Conservation (phyloP, 805 yeast genomes). For the Torulaspora gathmanii region DNA sequence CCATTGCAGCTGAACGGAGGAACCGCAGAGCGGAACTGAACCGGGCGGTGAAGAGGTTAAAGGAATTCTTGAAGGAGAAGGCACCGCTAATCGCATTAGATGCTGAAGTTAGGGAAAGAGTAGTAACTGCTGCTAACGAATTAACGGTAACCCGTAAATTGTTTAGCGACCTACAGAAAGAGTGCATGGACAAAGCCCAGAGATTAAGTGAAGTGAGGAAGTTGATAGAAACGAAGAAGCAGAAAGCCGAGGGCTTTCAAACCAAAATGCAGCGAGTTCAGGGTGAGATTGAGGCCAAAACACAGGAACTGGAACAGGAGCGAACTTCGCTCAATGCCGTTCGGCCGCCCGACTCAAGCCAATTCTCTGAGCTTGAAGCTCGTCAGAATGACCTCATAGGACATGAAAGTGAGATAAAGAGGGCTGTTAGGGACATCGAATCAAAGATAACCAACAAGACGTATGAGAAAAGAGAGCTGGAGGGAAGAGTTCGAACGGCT, state of each 20-base stretch:
- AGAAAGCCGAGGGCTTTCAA: slow-evolving; percentile 21
- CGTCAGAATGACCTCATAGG: slow-evolving; percentile 27
- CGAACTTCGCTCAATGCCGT: slow-evolving; percentile 9
- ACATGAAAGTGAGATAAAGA: slow-evolving; percentile 16
- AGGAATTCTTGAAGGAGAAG: slow-evolving; percentile 20
- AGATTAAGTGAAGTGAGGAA: slow-evolving; percentile 17
- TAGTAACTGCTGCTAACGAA: slow-evolving; percentile 37
- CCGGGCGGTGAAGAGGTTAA: slow-evolving; percentile 30
- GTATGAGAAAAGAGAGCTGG: slow-evolving; percentile 38
- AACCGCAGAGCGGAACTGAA: slow-evolving; percentile 29
- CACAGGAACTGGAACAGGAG: slow-evolving; percentile 10
- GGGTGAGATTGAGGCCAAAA: slow-evolving; percentile 13
- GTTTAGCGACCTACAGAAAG: slow-evolving; percentile 8
- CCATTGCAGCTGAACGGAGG: slow-evolving; percentile 33
- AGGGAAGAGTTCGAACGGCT: slow-evolving; percentile 35
- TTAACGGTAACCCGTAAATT: slow-evolving; percentile 28
- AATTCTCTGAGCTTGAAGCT: slow-evolving; percentile 13
- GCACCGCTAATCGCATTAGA: slow-evolving; percentile 31
- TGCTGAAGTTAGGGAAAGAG: slow-evolving; percentile 28
- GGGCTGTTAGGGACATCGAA: slow-evolving; percentile 27
- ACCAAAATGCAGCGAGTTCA: slow-evolving; percentile 21
- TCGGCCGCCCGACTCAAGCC: slow-evolving; percentile 16
- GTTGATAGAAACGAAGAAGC: slow-evolving; percentile 16
- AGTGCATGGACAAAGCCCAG: slow-evolving; percentile 8
- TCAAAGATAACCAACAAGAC: slow-evolving; percentile 36